Evolutionary conservation across 1,139 yeast genomes (phyloP).

Genomic region (Diutina sp.): DNA sequence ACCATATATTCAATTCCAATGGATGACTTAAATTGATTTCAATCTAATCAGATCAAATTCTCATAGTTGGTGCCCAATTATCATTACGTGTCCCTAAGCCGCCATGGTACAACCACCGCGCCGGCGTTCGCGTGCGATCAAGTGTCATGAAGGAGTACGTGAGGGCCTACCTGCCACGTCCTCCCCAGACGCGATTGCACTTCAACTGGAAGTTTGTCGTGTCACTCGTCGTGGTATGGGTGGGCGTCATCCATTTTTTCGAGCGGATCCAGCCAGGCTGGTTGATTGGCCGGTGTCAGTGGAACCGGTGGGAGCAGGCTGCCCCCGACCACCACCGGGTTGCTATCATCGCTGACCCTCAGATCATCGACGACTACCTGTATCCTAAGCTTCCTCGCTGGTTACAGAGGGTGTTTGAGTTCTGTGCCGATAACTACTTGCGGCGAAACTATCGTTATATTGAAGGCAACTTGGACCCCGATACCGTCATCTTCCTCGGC

Average conservation of each 20-base stretch:
- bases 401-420: constrained; percentile 32
- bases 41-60: too few species aligned
- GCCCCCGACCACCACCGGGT: constrained; percentile 39
- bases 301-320: constrained; percentile 50
- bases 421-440: constrained; percentile 61
- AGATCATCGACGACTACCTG: constrained; percentile 69
- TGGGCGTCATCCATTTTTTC: constrained; percentile 36
- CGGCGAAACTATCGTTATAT: constrained; percentile 61
- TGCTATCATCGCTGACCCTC: constrained; percentile 84
- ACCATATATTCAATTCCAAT: too few species aligned
- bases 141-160: not conserved
- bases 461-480: constrained; percentile 53
- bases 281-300: constrained; percentile 39
- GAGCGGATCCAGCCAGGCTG: constrained; percentile 46
- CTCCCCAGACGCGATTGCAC: not conserved
- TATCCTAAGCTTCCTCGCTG: constrained; percentile 44
- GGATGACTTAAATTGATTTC: too few species aligned
- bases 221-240: not conserved
- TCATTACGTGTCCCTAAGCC: not conserved
- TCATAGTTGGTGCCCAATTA: too few species aligned
- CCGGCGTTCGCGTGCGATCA: not conserved
- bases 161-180: not conserved
- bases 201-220: not conserved
- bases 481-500: constrained; percentile 70
- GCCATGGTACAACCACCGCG: not conserved